Evolutionary conservation across 2,329 filamentous ascomycete genomes (phyloP), one percentile per base, ranked within the genome.

Genomic region (Chalara sp.): DNA sequence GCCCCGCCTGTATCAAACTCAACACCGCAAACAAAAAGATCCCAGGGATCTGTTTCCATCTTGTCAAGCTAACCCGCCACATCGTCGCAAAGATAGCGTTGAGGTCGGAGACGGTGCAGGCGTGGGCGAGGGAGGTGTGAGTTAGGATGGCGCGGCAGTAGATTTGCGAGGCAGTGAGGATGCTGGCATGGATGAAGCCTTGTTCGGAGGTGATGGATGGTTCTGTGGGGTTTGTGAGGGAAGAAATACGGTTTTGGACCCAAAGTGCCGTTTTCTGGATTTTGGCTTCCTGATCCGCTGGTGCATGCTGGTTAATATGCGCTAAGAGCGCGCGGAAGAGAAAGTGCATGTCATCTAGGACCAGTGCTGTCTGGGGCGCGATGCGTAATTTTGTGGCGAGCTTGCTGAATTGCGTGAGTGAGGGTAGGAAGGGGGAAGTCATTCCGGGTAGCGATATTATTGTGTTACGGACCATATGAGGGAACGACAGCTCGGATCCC

Each of bases 301-400:
- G 47, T 4, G 41, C 29, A 5, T 46, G 30, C 44, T 69, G 69
- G 11, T 69, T 60, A 3, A 72, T 58, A 32, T 74, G 66, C 29
- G 68, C 67, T 5, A 75, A 54, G 0, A 77, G 69, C 3, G 69
- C 61, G 10, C 66, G 60, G n/a, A 77, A 65, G 1, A 80, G 63
- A 28, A 71, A 70, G 5, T 76, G 70, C 62, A 78, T 71, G 46
- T 76, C 71, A 49, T 80, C 76, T 3, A 80, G 69, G 47, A 80
- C 74, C 11, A 70, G 66, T 5, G 75, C 74, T 1, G 73, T 74
- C 47, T 66, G 64, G 1, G 67, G 64, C 47, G 76, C 72, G n/a
- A 79, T 63, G n/a, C 66, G 63, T 2, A 76, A 61, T 0, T 68
- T 65, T 8, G 68, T 67, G 30, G 66, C 66, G 21, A 68, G 74